A percentile compares a stretch with the other conserved stretches of the same genome.
Evolutionary conservation across 225 moss, liverwort and hornwort species (phyloP).

Genomic region (Pleurozium schreberi): DNA sequence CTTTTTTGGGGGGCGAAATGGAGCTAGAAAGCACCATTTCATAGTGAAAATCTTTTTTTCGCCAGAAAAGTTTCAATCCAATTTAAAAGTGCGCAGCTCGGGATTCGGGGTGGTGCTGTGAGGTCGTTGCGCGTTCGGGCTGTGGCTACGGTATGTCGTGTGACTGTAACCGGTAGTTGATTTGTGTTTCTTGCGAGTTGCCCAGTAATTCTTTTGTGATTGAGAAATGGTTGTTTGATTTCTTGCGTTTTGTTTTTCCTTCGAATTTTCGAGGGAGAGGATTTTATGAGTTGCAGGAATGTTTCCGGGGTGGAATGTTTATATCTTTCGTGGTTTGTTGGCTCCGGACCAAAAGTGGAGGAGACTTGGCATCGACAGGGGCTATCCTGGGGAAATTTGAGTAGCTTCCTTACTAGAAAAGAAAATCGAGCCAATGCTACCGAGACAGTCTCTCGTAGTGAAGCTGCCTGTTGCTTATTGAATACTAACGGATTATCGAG

Average conservation of each 20-base stretch:
- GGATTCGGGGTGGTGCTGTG: not conserved
- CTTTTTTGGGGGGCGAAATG: no score
- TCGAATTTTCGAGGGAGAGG: not conserved
- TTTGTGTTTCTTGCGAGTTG: not conserved
- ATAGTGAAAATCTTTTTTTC: no score
- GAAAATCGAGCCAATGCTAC: not conserved
- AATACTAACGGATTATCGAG: not conserved
- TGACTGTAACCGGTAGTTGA: not conserved
- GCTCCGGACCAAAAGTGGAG: not conserved
- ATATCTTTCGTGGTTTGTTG: not conserved
- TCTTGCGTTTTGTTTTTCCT: not conserved
- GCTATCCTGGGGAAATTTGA: not conserved
- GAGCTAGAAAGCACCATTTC: no score
- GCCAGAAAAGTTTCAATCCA: no score
- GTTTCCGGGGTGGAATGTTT: not conserved
- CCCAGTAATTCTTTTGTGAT: not conserved
- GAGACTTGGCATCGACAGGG: not conserved
- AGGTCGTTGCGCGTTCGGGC: conserved; percentile 4
- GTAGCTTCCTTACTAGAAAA: not conserved
- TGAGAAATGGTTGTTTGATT: not conserved
- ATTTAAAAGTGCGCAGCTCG: not conserved
- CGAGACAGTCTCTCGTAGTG: not conserved
- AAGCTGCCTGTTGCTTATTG: not conserved
- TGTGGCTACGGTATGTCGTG: conserved; percentile 13
- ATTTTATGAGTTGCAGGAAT: not conserved